A percentile compares a stretch with the other conserved stretches of the same genome.
Conservation (phyloP, 768 basidiomycete species). For the Tylopilus rubrobrunneus region DNA sequence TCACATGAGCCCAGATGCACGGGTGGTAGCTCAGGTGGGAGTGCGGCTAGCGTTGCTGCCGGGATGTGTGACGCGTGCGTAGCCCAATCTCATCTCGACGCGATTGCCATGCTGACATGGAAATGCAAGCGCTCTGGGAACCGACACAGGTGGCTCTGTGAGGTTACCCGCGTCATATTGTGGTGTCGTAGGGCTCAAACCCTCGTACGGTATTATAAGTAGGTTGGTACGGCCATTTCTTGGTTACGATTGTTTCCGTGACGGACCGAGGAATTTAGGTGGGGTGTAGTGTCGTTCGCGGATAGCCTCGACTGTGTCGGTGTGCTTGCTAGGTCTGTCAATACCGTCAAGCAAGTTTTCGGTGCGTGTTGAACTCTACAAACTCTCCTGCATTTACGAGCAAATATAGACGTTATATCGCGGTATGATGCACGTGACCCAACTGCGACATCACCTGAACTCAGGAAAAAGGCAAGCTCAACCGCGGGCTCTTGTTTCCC, state of each 20-base stretch:
- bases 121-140: constrained; percentile 70
- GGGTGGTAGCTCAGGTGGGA: constrained; percentile 94
- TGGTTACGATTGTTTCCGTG: neutral
- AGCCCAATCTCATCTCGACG: neutral
- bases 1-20: constrained; percentile 55
- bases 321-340: constrained; percentile 57
- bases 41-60: constrained; percentile 88
- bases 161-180: constrained; percentile 94
- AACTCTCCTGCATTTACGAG: constrained; percentile 3
- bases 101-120: neutral
- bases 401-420: constrained; percentile 30
- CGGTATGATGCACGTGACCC: constrained; percentile 68
- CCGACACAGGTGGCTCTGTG: constrained; percentile 94
- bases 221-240: constrained; percentile 44
- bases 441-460: constrained; percentile 52
- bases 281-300: constrained; percentile 90
- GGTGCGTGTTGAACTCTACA: constrained; percentile 36
- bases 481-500: constrained; percentile 16
- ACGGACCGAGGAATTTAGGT: constrained; percentile 41
- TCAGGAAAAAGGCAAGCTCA: constrained; percentile 35
- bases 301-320: constrained; percentile 96
- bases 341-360: constrained; percentile 52
- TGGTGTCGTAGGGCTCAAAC: constrained; percentile 88
- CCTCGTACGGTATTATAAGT: constrained; percentile 89
- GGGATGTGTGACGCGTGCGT: constrained; percentile 82